Evolutionary conservation across 2,329 filamentous ascomycete species (phyloP).

Genomic region (Xylariaceae sp.): DNA sequence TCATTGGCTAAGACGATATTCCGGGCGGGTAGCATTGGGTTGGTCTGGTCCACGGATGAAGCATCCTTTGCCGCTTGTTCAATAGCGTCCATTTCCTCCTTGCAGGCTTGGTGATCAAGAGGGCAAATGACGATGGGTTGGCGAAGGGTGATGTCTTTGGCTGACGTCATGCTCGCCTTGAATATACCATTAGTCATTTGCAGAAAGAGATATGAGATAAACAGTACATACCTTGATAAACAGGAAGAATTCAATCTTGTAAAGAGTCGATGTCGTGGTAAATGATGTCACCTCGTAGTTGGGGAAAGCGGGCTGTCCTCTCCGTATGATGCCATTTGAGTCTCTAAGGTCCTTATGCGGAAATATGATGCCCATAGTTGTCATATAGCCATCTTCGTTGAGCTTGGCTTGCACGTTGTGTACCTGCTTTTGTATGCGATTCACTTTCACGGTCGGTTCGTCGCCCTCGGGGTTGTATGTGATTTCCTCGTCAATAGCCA

Average conservation of each 20-base stretch:
- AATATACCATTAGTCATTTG: no score
- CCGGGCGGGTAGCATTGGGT: slow-evolving; percentile 85
- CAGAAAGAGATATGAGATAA: no score
- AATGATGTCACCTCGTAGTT: slow-evolving; percentile 86
- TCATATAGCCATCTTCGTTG: slow-evolving; percentile 87
- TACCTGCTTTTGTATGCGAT: slow-evolving; percentile 78
- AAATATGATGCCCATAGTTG: slow-evolving; percentile 86
- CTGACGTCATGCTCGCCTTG: slow-evolving; percentile 82
- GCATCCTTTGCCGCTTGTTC: slow-evolving; percentile 94
- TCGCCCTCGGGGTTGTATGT: slow-evolving; percentile 98
- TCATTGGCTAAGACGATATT: slow-evolving; percentile 79
- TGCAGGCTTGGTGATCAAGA: slow-evolving; percentile 90
- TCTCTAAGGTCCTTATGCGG: slow-evolving; percentile 86
- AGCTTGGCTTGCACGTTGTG: slow-evolving; percentile 79
- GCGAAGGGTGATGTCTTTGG: slow-evolving; percentile 80
- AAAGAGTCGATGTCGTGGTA: slow-evolving; percentile 87
- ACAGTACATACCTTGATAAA: slow-evolving; percentile 72
- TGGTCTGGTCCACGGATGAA: slow-evolving; percentile 79
- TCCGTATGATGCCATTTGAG: slow-evolving; percentile 77
- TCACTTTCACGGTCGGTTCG: slow-evolving; percentile 85
- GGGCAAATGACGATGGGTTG: slow-evolving; percentile 96
- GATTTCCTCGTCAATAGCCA: slow-evolving; percentile 94
- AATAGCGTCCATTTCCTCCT: slow-evolving; percentile 98
- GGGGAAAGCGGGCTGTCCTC: slow-evolving; percentile 83
- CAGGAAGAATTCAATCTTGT: slow-evolving; percentile 97